Percentiles rank a stretch among this genome's conserved stretches.
Conservation (phyloP, 805 yeast species). For the Kodamaea restingae region DNA sequence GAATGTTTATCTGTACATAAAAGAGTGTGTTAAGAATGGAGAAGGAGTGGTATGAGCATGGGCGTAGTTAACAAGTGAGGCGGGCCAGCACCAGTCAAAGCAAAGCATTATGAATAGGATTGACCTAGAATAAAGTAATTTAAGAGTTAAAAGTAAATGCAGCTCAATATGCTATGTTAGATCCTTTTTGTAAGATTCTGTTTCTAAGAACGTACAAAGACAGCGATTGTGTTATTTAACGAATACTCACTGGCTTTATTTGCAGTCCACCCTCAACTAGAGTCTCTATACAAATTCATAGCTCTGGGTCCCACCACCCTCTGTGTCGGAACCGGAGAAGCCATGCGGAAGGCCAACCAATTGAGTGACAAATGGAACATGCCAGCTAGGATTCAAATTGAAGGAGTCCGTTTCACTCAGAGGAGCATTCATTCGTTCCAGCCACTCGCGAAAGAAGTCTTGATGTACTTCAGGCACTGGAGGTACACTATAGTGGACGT, state of each 20-base stretch:
- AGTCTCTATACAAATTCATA: constrained; percentile 3
- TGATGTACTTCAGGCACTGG: constrained; percentile 3
- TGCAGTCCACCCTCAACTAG: background rate
- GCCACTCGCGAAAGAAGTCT: constrained; percentile 9
- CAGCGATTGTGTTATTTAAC: too few relatives aligned
- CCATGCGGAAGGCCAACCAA: constrained; percentile 5
- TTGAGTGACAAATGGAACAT: constrained; percentile 8
- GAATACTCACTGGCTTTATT: too few relatives aligned
- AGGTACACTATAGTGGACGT: constrained; percentile 3
- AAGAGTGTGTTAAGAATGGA: too few relatives aligned
- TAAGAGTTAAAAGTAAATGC: too few relatives aligned
- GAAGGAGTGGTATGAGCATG: too few relatives aligned
- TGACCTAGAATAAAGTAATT: too few relatives aligned
- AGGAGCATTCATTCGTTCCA: constrained; percentile 7
- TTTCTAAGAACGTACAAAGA: too few relatives aligned
- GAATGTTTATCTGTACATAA: background rate
- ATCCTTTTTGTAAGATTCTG: too few relatives aligned
- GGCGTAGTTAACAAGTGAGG: too few relatives aligned
- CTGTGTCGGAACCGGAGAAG: background rate
- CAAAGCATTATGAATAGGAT: too few relatives aligned
- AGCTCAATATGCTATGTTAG: too few relatives aligned
- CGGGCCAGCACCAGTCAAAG: too few relatives aligned
- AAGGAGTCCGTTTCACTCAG: constrained; percentile 1
- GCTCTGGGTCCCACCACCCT: constrained; percentile 5
- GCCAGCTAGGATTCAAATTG: constrained; percentile 7